Base-by-base conservation (phyloP, 441 rosid species). In the Gossypium davidsonii region DNA sequence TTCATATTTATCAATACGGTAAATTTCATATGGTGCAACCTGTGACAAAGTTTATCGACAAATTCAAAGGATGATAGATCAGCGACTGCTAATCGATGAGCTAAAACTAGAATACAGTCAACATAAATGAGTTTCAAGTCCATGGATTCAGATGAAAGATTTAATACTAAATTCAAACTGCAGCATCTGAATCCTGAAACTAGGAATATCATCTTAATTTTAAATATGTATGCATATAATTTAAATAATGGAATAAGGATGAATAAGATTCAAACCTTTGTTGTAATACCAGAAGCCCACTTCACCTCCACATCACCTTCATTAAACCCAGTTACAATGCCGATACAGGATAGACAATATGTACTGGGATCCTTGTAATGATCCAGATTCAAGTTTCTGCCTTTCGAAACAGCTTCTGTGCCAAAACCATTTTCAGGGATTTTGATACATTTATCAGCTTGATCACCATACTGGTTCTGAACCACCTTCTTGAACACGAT, bases 1-100 rank as follows among this genome's bases (percentile, higher is more conserved):
- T 74, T 91, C 96, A 76, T 82, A 80, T 80, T 88, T 91, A 63
- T 91, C 91, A 76, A 85, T 75, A 23, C 79, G 85, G 72, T 79
- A 80, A 79, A 94, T 87, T 75, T 88, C 96, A 82, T 75, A 72
- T 60, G 97, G 99, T 34, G 87, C 84, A 74, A 90, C 97, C 99
- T 94, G 89, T 56, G 79, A 77, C 61, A 71, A 76, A 69, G 71
- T 70, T 67, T 49, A 72, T 76, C 52, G 53, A 46, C 17, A 49
- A 63, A 56, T 42, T 67, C 67, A 75, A 56, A 53, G n/a, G 58
- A 52, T 20, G 44, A 49, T 23, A 65, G 48, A 58, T 17, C 11
- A 15, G 42, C 8, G 25, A 68, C 72, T 3, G 11, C 44, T 51
- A 67, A 26, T 17, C 9, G 14, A 62, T 3, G 14, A 9, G 49